These are phyloP conservation scores for Xylaria telfairii DNA, from an alignment of 495 filamentous ascomycete genomes.

Conservation along the genomic window DNA sequence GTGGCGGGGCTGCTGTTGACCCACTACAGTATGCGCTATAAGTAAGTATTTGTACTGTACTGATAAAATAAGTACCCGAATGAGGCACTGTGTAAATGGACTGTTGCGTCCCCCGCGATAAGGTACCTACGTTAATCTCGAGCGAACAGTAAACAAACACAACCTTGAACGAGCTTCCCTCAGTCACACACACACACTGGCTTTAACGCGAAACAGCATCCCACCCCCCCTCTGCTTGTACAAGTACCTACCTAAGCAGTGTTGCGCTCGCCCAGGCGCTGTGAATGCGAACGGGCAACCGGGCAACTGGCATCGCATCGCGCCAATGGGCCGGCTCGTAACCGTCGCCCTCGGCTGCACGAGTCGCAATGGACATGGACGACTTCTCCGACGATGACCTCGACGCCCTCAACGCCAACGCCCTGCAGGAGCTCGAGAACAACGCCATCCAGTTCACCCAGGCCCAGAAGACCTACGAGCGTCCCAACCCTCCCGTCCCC, in stretches of 20 bases:
- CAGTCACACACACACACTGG: neutral
- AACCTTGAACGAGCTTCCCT: too few relatives aligned
- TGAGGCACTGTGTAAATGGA: too few relatives aligned
- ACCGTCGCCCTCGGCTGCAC: conserved; percentile 30
- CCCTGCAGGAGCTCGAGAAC: conserved; percentile 54
- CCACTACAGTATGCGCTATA: too few relatives aligned
- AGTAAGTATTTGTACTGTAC: too few relatives aligned
- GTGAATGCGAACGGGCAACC: conserved; percentile 1
- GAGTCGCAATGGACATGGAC: conserved; percentile 58
- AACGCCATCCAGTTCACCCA: conserved; percentile 56
- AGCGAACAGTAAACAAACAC: neutral
- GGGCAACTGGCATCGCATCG: conserved; percentile 15
- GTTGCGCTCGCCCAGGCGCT: neutral
- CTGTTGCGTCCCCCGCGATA: too few relatives aligned
- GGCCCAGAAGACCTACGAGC: conserved; percentile 39
- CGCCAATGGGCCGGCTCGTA: conserved; percentile 40
- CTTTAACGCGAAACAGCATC: neutral
- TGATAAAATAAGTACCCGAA: too few relatives aligned
- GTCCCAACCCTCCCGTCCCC: neutral
- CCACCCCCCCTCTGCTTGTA: neutral
- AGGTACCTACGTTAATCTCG: too few relatives aligned
- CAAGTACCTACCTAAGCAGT: neutral
- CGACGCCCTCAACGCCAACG: conserved; percentile 51
- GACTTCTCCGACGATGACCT: conserved; percentile 57
- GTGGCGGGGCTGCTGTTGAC: too few relatives aligned